Evolutionary conservation across 1,284 basidiomycete species (phyloP).

Genomic region (Filobasidium uniguttulatum): DNA sequence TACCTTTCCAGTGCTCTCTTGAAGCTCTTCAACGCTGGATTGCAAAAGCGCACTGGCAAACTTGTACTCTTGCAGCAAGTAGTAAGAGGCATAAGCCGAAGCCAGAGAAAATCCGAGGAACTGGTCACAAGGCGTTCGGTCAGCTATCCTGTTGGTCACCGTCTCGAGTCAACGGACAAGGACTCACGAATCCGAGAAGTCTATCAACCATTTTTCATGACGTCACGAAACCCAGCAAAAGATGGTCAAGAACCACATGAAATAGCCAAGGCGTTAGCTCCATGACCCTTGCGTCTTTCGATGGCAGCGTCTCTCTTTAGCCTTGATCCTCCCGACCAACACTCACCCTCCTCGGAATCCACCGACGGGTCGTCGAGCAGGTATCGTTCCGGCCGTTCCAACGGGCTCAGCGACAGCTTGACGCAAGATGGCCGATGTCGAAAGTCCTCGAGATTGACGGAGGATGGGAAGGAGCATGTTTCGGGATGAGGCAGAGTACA

Average conservation of each 20-base stretch:
- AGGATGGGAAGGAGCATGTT: not conserved
- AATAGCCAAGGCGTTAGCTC: not conserved
- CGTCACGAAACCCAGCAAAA: not conserved
- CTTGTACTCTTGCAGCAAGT: slow-evolving; percentile 80
- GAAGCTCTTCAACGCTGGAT: slow-evolving; percentile 72
- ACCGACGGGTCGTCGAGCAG: slow-evolving; percentile 55
- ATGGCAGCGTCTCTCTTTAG: no score
- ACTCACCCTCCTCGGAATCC: slow-evolving; percentile 71
- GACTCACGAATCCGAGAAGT: slow-evolving; percentile 63
- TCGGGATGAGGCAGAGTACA: not conserved
- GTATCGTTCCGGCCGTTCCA: slow-evolving; percentile 47
- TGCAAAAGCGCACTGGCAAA: slow-evolving; percentile 66
- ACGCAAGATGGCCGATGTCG: slow-evolving; percentile 1
- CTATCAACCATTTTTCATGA: slow-evolving; percentile 37
- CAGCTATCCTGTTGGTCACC: no score
- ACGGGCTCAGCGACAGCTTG: slow-evolving; percentile 9
- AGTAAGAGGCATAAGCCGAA: slow-evolving; percentile 67
- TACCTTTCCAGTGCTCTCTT: slow-evolving; percentile 67
- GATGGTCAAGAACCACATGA: not conserved
- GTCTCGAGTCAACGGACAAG: not conserved
- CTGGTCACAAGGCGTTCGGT: slow-evolving; percentile 12
- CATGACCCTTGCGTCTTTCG: no score
- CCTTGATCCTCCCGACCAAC: no score
- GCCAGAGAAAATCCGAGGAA: slow-evolving; percentile 64
- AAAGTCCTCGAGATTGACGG: not conserved